Evolutionary conservation across 2,329 filamentous ascomycete species (phyloP), one percentile per base, ranked within the genome.

Genomic region (Trichoderma sp.): DNA sequence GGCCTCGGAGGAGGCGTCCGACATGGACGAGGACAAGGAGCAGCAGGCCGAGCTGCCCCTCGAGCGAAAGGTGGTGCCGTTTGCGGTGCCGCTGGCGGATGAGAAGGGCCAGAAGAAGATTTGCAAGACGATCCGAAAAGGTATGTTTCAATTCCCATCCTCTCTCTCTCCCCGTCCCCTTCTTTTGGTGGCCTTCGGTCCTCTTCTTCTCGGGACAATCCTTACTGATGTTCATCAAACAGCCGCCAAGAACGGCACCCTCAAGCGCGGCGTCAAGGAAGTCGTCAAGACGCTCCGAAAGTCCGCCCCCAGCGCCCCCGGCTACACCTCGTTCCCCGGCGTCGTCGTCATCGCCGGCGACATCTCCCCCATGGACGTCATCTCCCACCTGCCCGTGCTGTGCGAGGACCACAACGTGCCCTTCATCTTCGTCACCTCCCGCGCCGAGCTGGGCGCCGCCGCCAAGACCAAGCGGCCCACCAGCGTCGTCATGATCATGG

Each of bases 401-500:
- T 98, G 95, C 85, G 95, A 99, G 82, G 94, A 98, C 81, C 93
- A 97, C 85, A 92, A 91, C 79, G 92, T 97, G 67, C 95, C 95
- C 41, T 99, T 98, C 82, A 88, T 99, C 78, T 99, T 96, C 79
- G 91, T 99, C 72, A 88, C 89, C 67, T 96, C 91, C 74, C 90
- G 95, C 72, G 94, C 93, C 67, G 94, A 98, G 82, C 88, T 99
- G 65, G 95, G 95, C 74, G 91, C 92, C 71, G 94, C 95, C 3
- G 93, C 93, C 67, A 91, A 90, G 78, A 99, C 95, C 57, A 99
- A 98, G 88, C 85, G 95, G 69, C 95, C 95, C 58, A 99, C 95
- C 43, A 96, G 91, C 77, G 95, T 99, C 63, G 92, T 97, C 72
- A 96, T 99, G 93, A 87, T 90, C 73, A 85, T 85, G 75, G 85